Evolutionary conservation across 345 rosid species (phyloP), one percentile per base, ranked within the genome.

Genomic region (Pistacia vera): DNA sequence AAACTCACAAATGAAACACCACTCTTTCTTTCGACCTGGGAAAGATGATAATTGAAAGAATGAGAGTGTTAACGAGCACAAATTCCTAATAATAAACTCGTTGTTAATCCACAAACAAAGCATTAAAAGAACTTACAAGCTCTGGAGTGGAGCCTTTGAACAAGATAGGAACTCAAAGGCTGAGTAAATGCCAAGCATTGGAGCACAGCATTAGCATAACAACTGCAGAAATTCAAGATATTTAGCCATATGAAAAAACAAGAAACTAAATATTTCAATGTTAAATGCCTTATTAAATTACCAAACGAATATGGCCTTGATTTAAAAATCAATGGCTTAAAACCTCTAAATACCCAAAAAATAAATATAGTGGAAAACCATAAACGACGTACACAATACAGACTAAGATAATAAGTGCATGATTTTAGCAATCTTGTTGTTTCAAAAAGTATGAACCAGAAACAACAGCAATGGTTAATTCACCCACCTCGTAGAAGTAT

Each of bases 191-290:
- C 86, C 82, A 92, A 58, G 79, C 94, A 90, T 73, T 90, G 97
- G 36, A 91, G 93, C 66, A 91, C 97, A 52, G 85, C 89, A 89
- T 91, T 91, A 68, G 97, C 97, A 81, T 92, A 92, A 80, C 97
- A 92, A 81, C 97, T 92, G 90, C 85, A 90, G 59, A 33, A 81
- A 79, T 66, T 54, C 56, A 76, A 14, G 41, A 67, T 61, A 41
- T 6, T 16, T 68, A 73, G 57, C 55, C 59, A 69, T 46, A 57
- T 28, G 36, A 56, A 44, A 60, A 30, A 61, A 71, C 16, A 41
- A 57, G 36, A 59, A 59, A 57, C 13, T 72, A 52, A 61, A 30
- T 46, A 46, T 38, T 61, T 61, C 68, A 17, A 60, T 25, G 57
- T 28, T 16, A 68, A 16, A 38, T 20, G 30, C 3, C 4, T 48